Evolutionary conservation across 176 grass and related monocot species (phyloP).

Genomic region (Avena eriantha): DNA sequence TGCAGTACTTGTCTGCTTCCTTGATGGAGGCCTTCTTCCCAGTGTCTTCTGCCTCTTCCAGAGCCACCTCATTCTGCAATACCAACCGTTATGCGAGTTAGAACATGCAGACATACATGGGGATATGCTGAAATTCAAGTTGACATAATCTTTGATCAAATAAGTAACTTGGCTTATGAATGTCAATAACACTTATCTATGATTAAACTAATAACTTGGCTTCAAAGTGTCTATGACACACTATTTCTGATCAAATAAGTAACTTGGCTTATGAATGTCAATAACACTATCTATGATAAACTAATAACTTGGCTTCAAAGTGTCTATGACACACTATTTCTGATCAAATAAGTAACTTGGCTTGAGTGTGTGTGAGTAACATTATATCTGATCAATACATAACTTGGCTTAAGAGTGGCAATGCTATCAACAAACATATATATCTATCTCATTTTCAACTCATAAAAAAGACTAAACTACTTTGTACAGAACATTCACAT

Average conservation of each 20-base stretch:
- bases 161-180: neutral
- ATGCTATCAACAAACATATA: neutral
- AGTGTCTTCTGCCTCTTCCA: slow-evolving; percentile 50
- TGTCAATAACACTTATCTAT: neutral
- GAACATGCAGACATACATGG: neutral
- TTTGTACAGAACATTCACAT: neutral
- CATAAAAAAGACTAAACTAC: neutral
- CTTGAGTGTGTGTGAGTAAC: neutral
- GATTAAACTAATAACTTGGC: neutral
- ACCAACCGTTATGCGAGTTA: neutral
- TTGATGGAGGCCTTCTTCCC: slow-evolving; percentile 65
- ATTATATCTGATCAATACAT: neutral
- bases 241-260: too few species aligned
- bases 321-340: neutral
- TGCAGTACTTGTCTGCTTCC: slow-evolving; percentile 90
- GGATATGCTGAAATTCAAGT: too few species aligned
- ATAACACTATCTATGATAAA: neutral
- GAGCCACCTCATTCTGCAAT: slow-evolving; percentile 74
- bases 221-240: neutral
- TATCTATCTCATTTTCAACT: neutral
- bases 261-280: neutral
- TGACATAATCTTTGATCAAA: too few species aligned
- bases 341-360: neutral
- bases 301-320: neutral
- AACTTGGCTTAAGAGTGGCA: neutral